phyloP scores from a whole-genome alignment of 805 yeast genomes.

The Nakazawaea holstii region DNA sequence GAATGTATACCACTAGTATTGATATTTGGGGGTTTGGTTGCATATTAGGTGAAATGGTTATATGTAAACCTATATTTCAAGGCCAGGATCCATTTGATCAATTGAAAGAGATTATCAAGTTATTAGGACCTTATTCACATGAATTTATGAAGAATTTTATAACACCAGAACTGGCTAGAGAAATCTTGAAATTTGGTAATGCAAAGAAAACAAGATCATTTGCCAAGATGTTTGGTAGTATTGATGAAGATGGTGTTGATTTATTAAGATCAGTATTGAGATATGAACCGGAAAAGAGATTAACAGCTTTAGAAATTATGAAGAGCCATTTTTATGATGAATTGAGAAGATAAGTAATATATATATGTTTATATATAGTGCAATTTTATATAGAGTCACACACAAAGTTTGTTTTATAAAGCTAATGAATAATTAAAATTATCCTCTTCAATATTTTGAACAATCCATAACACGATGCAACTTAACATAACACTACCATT shows the following conservation, averaged over 20 bases:
- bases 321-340: constrained; percentile 89
- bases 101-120: constrained; percentile 82
- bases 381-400: constrained; percentile 17
- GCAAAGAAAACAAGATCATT: constrained; percentile 19
- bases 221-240: constrained; percentile 35
- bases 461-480: constrained; percentile 86
- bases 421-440: constrained; percentile 82
- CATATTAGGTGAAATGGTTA: constrained; percentile 88
- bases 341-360: constrained; percentile 40
- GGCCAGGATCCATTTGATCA: constrained; percentile 88
- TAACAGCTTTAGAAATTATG: constrained; percentile 75
- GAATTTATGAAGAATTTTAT: constrained; percentile 7
- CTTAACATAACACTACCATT: constrained; percentile 80
- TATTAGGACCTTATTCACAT: constrained; percentile 74
- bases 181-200: constrained; percentile 1
- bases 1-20: constrained; percentile 81
- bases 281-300: constrained; percentile 83
- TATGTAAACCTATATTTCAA: constrained; percentile 93
- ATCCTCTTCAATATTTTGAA: constrained; percentile 95
- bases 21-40: constrained; percentile 99
- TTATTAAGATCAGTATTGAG: constrained; percentile 75
- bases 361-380: constrained; percentile 18
- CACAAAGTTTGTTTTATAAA: constrained; percentile 31
- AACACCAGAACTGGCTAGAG: constrained; percentile 5
- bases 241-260: constrained; percentile 83